Conservation (phyloP, 352 stramenopile genomes). For the Pythium coloratum region DNA sequence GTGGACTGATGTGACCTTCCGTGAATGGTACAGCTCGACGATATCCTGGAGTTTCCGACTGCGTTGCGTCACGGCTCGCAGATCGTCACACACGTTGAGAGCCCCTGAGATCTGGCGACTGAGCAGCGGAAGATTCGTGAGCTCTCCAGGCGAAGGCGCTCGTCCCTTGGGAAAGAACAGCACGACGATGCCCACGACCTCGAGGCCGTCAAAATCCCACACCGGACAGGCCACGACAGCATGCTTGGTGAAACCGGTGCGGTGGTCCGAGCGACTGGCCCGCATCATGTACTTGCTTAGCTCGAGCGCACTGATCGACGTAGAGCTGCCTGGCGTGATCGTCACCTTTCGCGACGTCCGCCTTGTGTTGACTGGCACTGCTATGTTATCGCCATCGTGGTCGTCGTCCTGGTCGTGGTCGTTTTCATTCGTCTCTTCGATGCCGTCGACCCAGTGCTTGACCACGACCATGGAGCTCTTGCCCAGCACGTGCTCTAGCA, state of each 20-base stretch:
- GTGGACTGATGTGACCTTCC: neutral
- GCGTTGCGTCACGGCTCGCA: slow-evolving; percentile 42
- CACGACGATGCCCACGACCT: slow-evolving; percentile 69
- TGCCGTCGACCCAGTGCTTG: slow-evolving; percentile 45
- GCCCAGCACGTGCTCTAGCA: slow-evolving; percentile 60
- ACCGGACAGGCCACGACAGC: slow-evolving; percentile 68
- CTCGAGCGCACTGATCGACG: slow-evolving; percentile 4
- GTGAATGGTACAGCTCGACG: slow-evolving; percentile 39
- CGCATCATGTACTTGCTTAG: slow-evolving; percentile 38
- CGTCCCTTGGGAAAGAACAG: slow-evolving; percentile 45
- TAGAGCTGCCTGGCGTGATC: neutral
- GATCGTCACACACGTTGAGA: slow-evolving; percentile 66
- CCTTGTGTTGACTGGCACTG: neutral
- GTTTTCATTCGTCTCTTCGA: slow-evolving; percentile 15
- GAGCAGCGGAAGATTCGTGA: slow-evolving; percentile 60
- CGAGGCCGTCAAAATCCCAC: slow-evolving; percentile 58
- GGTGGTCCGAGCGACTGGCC: slow-evolving; percentile 38
- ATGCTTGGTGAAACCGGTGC: slow-evolving; percentile 57
- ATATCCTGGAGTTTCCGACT: slow-evolving; percentile 49
- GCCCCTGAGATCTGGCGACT: slow-evolving; percentile 70
- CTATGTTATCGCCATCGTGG: neutral
- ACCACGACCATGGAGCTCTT: slow-evolving; percentile 50
- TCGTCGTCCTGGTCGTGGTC: neutral
- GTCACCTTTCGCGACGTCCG: neutral
- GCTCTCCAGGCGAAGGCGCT: slow-evolving; percentile 34